Evolutionary conservation across 1,284 basidiomycete genomes (phyloP), one percentile per base, ranked within the genome.

Genomic region (Somion occarium): DNA sequence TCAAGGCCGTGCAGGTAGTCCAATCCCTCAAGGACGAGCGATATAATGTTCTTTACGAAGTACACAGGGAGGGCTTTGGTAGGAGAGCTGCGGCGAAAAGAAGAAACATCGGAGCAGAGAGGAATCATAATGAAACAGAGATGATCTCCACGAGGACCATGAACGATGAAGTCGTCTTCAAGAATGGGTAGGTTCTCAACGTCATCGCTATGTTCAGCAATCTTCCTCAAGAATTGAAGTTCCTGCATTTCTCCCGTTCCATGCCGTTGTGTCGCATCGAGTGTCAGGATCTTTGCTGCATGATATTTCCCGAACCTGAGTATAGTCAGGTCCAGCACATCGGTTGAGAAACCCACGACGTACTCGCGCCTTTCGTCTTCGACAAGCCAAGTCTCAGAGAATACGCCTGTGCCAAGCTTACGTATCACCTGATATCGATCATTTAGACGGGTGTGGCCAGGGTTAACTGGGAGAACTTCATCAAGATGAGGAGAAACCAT

Each of bases 241-340:
- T 59, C 55, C 2, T 46, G 47, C n/a, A 41, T 39, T 7, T 15
- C n/a, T n/a, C 53, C 56, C 24, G 37, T 18, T 0, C 9, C 12
- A 20, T 54, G 53, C 7, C 7, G 34, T 18, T 30, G 22, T 1
- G 55, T 57, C 5, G 38, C 53, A 12, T 52, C 49, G 13, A 48
- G 13, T 1, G 55, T 50, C 24, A 59, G 53, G n/a, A 59, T 45
- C 34, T 59, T 59, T 3, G 48, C 49, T 3, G 55, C 57, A 2
- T 27, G 27, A 34, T 59, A 59, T 38, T 53, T 54, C 19, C 18
- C 24, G 24, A 13, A 3, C 13, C 9, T 43, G 5, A 13, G n/a
- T 19, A 19, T 5, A 22, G 18, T 20, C 27, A 27, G 22, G 13
- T 15, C 38, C 20, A 5, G 7, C 5, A 44, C 19, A 43, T n/a